A percentile compares a stretch with the other conserved stretches of the same genome.
phyloP scores from a whole-genome alignment of 2,329 filamentous ascomycete species.

The Aspergillus carbonarius region DNA sequence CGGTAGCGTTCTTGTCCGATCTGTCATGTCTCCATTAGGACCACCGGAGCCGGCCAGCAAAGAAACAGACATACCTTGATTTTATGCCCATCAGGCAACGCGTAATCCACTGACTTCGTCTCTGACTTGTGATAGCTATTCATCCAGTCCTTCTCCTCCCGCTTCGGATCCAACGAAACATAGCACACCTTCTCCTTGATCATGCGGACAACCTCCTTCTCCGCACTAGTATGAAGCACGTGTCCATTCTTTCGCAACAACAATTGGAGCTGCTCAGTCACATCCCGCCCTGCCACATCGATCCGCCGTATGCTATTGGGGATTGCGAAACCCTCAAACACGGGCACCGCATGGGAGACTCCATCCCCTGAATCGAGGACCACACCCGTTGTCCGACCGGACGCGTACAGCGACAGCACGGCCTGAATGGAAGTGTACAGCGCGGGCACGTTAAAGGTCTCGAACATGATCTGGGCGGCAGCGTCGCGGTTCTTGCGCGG shows the following conservation, averaged over 20 bases:
- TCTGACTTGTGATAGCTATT: slow-evolving; percentile 69
- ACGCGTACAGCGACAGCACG: slow-evolving; percentile 92
- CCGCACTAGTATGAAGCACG: slow-evolving; percentile 94
- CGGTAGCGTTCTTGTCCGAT: slow-evolving; percentile 92
- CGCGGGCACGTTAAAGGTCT: slow-evolving; percentile 97
- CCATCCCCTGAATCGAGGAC: slow-evolving; percentile 95
- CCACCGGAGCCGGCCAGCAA: background rate
- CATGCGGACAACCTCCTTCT: slow-evolving; percentile 96
- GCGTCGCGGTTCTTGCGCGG: slow-evolving; percentile 93
- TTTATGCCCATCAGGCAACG: slow-evolving; percentile 87
- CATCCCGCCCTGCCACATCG: slow-evolving; percentile 92
- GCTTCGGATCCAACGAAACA: slow-evolving; percentile 83
- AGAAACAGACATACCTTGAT: slow-evolving; percentile 64
- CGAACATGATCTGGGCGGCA: slow-evolving; percentile 95
- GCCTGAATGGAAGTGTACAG: slow-evolving; percentile 97
- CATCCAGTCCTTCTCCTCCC: slow-evolving; percentile 95
- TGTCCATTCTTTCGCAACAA: slow-evolving; percentile 88
- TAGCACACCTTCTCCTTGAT: slow-evolving; percentile 97
- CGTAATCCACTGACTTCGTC: slow-evolving; percentile 80
- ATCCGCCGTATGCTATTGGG: slow-evolving; percentile 93
- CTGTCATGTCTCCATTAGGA: slow-evolving; percentile 44
- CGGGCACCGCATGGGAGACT: slow-evolving; percentile 93
- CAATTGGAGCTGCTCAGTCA: slow-evolving; percentile 92
- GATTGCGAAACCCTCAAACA: slow-evolving; percentile 97
- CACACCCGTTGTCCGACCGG: slow-evolving; percentile 91